Evolutionary conservation across 495 filamentous ascomycete species (phyloP).

Genomic region (Entonaema liquescens): DNA sequence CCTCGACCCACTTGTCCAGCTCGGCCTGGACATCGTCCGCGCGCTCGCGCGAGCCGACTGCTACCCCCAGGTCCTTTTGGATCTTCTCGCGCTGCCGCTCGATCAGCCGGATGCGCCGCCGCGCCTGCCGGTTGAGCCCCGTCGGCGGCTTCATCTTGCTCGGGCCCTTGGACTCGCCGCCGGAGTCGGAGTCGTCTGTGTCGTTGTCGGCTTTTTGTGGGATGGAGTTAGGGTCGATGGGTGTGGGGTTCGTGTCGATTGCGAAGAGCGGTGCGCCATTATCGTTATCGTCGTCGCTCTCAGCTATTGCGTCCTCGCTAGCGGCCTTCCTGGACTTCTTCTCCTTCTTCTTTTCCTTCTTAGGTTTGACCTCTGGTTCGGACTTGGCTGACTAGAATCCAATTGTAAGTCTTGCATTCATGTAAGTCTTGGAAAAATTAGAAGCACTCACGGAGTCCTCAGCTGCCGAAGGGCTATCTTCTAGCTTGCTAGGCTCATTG

Average conservation of each 20-base stretch:
- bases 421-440: background rate
- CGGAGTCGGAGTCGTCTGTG: background rate
- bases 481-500: background rate
- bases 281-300: constrained; percentile 2
- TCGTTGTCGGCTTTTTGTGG: background rate
- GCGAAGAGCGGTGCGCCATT: constrained; percentile 25
- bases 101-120: constrained; percentile 43
- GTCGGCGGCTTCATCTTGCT: constrained; percentile 1
- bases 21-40: constrained; percentile 31
- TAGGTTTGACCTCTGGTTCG: background rate
- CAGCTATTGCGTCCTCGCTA: background rate
- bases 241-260: constrained; percentile 36
- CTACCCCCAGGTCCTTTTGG: constrained; percentile 31
- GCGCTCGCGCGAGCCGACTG: constrained; percentile 13
- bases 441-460: background rate
- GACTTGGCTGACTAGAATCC: background rate
- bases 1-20: constrained; percentile 30
- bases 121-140: constrained; percentile 35
- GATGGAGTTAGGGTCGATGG: constrained; percentile 18
- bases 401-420: background rate
- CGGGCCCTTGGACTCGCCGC: background rate
- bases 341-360: background rate
- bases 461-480: background rate
- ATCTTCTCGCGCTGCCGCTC: constrained; percentile 33
- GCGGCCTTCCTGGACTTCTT: background rate